Evolutionary conservation across 1,139 yeast species (phyloP), one percentile per base, ranked within the genome.

Genomic region (Taphrina communis): DNA sequence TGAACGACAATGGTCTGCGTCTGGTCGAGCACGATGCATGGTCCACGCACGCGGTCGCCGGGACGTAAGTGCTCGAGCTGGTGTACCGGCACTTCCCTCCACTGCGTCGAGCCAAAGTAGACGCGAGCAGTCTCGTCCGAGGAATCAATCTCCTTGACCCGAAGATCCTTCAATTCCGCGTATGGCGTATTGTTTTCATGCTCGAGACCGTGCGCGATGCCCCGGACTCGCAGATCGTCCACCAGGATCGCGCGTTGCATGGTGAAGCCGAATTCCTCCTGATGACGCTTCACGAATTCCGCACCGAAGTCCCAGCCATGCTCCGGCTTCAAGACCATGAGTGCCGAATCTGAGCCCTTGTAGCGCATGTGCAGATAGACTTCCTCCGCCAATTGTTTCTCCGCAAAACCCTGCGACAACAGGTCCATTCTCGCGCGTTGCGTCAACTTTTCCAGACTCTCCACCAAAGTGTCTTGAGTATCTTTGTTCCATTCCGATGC

Each of bases 1-100:
- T 91, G 90, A 25, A 92, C 84, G 25, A 92, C 83, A 72, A 91
- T 87, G 0, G 97, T 92, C 77, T 92, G 97, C 0, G 97, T 92
- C 56, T 86, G 86, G 78, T 92, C 97, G 25, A 92, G 87, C 71
- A 92, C 83, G 73, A 92, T 85, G 0, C 96, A 90, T 1, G 97
- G 97, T 0, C 97, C 97, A 1, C 72, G 52, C 4, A 92, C 78
- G 12, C 78, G 74, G 12, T 83, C 78, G 1, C 96, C 96, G 9
- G 82, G 73, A 1, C 76, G 69, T 68, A 91, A 78, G 1, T 81
- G 80, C 9, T 82, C 84, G 60, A 89, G 79, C 62, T 80, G 77
- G 74, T 79, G 85, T 0, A 90, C 82, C 0, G 83, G 80, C 0
- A 93, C 82, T 1, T 83, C 79, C 1, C 76, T 70, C 84, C 89